Evolutionary conservation across 768 basidiomycete species (phyloP), one percentile per base, ranked within the genome.

Genomic region (Hericium erinaceus): DNA sequence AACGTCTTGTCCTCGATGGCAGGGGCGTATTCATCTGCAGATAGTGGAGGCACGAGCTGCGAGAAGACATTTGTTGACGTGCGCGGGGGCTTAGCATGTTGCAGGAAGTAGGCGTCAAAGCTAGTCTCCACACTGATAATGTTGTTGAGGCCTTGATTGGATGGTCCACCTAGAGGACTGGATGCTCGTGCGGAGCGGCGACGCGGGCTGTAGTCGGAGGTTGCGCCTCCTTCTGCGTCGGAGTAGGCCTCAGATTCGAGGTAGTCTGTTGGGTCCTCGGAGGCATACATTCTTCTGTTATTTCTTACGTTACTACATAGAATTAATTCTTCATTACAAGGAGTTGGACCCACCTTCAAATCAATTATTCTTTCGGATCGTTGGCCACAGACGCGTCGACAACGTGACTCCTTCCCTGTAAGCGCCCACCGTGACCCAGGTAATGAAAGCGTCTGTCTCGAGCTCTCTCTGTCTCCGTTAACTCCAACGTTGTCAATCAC

Each of bases 91-190:
- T 82, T 75, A 9, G 83, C 74, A 28, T 79, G 74, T 41, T 83
- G 78, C 6, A 75, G 76, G 68, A 98, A 90, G 73, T 95, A 98
- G 20, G 86, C 83, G 72, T 98, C 94, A 56, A 94, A 92, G 7
- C 84, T 74, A 5, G 89, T 83, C 10, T 51, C 49, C 9, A 46
- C 20, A 46, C 44, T 46, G 11, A 46, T 46, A 9, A 46, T 46
- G 8, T 46, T 46, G n/a, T 46, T 46, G 3, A 2, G 20, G 20
- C 20, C 15, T 18, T 10, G n/a, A 16, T 20, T 8, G 16, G 44
- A 20, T 20, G 44, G n/a, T 8, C n/a, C 20, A n/a, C 8, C 8
- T 20, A 20, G 44, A 18, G 44, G 44, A n/a, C 44, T 46, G n/a
- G 13, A 13, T 3, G n/a, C n/a, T 18, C 44, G 44, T 20, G 44